These are phyloP conservation scores for Erythrophleum ivorense DNA, from an alignment of 331 rosid genomes.

Conservation along the genomic window DNA sequence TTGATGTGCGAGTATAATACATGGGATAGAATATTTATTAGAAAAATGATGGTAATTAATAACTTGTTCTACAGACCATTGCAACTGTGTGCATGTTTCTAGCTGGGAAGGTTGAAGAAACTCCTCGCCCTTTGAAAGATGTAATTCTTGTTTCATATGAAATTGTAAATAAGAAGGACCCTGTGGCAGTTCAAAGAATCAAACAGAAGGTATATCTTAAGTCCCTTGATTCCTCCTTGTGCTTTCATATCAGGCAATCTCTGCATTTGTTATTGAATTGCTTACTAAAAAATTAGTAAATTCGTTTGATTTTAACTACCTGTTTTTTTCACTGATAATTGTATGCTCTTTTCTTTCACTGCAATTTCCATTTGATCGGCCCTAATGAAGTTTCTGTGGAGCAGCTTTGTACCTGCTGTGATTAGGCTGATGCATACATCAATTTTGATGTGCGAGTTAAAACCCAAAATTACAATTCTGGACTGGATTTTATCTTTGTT, in stretches of 20 bases:
- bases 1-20: background rate
- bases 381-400: constrained; percentile 5
- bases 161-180: constrained; percentile 89
- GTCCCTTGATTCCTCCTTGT: background rate
- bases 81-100: constrained; percentile 99
- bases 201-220: constrained; percentile 83
- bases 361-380: background rate
- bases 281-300: constrained; percentile 10
- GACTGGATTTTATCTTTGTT: constrained; percentile 21
- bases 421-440: constrained; percentile 11
- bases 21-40: constrained; percentile 24
- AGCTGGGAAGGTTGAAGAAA: constrained; percentile 99
- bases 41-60: constrained; percentile 6
- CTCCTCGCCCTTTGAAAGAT: constrained; percentile 96
- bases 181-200: constrained; percentile 83
- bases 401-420: constrained; percentile 22
- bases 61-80: constrained; percentile 67
- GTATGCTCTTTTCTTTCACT: background rate
- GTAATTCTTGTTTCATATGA: constrained; percentile 94
- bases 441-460: constrained; percentile 13
- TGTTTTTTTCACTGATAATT: background rate
- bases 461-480: background rate
- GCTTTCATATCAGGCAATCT: constrained; percentile 15
- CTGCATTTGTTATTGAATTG: constrained; percentile 6
- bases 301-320: constrained; percentile 3